phyloP scores from a whole-genome alignment of 2,329 filamentous ascomycete species.

The Fusarium sp. region DNA sequence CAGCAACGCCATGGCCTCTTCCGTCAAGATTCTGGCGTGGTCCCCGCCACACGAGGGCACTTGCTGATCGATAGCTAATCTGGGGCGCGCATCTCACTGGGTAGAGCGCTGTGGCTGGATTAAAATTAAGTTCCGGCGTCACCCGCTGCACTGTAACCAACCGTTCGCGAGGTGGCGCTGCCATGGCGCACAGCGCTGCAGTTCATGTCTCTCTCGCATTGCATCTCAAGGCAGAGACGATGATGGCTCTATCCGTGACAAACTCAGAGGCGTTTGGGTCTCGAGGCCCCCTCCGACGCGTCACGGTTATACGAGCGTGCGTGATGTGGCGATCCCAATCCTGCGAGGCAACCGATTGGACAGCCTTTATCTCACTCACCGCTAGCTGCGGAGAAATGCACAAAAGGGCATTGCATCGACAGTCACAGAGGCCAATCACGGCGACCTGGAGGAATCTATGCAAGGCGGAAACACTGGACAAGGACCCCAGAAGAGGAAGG shows the following conservation, averaged over 20 bases:
- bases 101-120: not conserved
- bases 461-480: not conserved
- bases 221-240: not conserved
- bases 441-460: not conserved
- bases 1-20: not conserved
- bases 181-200: not conserved
- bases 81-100: not conserved
- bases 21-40: not conserved
- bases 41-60: not conserved
- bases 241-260: not conserved
- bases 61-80: not conserved
- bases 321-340: not conserved
- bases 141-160: not conserved
- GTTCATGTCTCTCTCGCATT: not conserved
- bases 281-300: not conserved
- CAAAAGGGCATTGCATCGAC: not conserved
- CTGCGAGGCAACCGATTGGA: not conserved
- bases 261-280: not conserved
- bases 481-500: slow-evolving; percentile 1
- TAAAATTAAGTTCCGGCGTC: not conserved
- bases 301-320: not conserved
- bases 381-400: not conserved
- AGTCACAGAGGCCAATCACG: not conserved
- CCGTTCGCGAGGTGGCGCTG: not conserved
- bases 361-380: not conserved